A percentile compares a stretch with the other conserved stretches of the same genome.
These are phyloP conservation scores for Hibiscus syriacus DNA, from an alignment of 345 rosid genomes.

Conservation along the genomic window DNA sequence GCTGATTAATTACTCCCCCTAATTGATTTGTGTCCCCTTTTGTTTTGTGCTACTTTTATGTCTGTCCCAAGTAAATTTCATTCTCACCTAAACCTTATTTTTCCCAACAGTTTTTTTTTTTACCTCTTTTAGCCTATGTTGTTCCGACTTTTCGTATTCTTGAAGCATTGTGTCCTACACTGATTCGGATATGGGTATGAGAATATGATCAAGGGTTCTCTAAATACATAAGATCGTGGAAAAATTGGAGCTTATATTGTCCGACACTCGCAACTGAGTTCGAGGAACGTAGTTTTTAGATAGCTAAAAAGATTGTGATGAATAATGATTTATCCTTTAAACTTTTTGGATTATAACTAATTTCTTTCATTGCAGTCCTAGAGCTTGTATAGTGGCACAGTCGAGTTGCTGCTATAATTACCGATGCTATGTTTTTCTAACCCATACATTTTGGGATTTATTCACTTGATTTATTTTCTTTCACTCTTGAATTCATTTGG, in stretches of 20 bases:
- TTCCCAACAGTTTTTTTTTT: background rate
- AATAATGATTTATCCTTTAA: too few species aligned
- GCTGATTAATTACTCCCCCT: background rate
- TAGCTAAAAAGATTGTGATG: too few species aligned
- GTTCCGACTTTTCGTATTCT: background rate
- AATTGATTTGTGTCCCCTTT: background rate
- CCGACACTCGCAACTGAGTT: background rate
- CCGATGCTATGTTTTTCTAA: too few species aligned
- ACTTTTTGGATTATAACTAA: background rate
- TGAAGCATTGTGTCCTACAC: too few species aligned
- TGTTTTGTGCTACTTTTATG: background rate
- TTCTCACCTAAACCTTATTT: conserved; percentile 4
- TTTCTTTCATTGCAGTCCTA: background rate
- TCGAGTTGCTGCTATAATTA: background rate
- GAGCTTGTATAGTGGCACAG: background rate
- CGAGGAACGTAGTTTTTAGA: background rate
- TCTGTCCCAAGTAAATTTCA: conserved; percentile 9
- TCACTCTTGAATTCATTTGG: too few species aligned
- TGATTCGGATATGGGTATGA: too few species aligned
- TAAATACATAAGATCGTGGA: background rate
- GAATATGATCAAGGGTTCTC: background rate
- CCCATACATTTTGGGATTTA: too few species aligned
- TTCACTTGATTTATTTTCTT: too few species aligned
- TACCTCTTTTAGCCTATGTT: background rate
- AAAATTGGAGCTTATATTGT: background rate